Evolutionary conservation across 2,329 filamentous ascomycete species (phyloP).

Genomic region (Aspergillus bombycis): DNA sequence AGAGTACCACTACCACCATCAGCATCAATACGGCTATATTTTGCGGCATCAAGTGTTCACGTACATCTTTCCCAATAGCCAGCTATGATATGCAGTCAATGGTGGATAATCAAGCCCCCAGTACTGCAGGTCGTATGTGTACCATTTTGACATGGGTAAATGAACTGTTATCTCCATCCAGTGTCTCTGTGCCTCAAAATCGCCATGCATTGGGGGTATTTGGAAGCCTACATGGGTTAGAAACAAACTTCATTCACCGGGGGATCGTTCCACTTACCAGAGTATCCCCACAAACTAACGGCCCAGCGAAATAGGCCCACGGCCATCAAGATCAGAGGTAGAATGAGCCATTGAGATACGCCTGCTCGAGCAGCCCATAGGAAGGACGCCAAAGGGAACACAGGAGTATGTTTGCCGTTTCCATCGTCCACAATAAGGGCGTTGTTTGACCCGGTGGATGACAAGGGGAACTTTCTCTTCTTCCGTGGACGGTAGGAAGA

Average conservation of each 20-base stretch:
- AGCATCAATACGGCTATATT: slow-evolving; percentile 19
- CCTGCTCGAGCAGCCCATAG: slow-evolving; percentile 83
- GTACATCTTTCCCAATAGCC: slow-evolving; percentile 82
- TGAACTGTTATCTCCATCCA: slow-evolving; percentile 98
- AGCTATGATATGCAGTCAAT: slow-evolving; percentile 97
- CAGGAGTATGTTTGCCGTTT: slow-evolving; percentile 59
- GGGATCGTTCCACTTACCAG: slow-evolving; percentile 60
- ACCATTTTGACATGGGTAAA: slow-evolving; percentile 91
- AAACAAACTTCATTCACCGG: neutral
- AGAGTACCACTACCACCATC: slow-evolving; percentile 62
- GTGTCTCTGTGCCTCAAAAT: slow-evolving; percentile 96
- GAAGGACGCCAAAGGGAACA: slow-evolving; percentile 91
- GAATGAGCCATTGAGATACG: slow-evolving; percentile 87
- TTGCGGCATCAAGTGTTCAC: slow-evolving; percentile 26
- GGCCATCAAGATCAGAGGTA: slow-evolving; percentile 85
- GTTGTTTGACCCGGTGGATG: slow-evolving; percentile 43
- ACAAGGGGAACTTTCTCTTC: slow-evolving; percentile 44
- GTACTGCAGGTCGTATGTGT: slow-evolving; percentile 94
- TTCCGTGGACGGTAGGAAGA: slow-evolving; percentile 49
- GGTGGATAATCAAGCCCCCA: slow-evolving; percentile 99
- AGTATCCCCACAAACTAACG: slow-evolving; percentile 91
- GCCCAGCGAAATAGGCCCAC: slow-evolving; percentile 94
- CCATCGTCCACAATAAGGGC: slow-evolving; percentile 48
- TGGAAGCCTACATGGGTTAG: slow-evolving; percentile 63
- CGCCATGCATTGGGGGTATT: slow-evolving; percentile 87